Conservation (phyloP, 2,329 filamentous ascomycete species). For the Podosphaera xanthii region DNA sequence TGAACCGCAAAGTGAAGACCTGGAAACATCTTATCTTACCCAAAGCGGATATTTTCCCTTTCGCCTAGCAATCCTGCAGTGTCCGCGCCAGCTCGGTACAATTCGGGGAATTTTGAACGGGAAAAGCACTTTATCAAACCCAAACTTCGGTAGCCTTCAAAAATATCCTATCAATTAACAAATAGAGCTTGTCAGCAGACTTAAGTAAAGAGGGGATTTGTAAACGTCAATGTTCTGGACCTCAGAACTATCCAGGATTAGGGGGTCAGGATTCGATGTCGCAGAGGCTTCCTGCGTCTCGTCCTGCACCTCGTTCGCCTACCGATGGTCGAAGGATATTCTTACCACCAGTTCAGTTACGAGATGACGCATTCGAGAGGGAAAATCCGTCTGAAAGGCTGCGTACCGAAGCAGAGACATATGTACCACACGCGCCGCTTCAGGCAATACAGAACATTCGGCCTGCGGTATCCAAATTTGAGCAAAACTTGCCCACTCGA, state of each 20-base stretch:
- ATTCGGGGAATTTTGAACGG: too few relatives aligned
- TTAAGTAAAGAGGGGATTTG: constrained; percentile 15
- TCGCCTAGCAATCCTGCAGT: too few relatives aligned
- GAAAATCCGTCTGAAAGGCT: constrained; percentile 11
- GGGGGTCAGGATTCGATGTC: constrained; percentile 42
- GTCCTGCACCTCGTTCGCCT: constrained; percentile 26
- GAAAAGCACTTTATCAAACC: too few relatives aligned
- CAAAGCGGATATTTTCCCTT: too few relatives aligned
- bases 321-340: constrained; percentile 15
- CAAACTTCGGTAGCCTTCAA: too few relatives aligned
- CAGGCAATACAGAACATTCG: constrained; percentile 9
- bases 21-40: too few relatives aligned
- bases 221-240: constrained; percentile 33
- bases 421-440: constrained; percentile 8
- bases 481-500: background rate
- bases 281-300: constrained; percentile 34
- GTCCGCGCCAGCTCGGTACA: too few relatives aligned
- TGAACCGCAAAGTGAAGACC: too few relatives aligned
- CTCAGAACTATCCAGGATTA: constrained; percentile 26
- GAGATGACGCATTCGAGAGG: constrained; percentile 14
- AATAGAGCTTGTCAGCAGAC: constrained; percentile 12
- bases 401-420: constrained; percentile 8
- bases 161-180: too few relatives aligned
- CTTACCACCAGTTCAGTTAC: constrained; percentile 15
- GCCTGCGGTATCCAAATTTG: constrained; percentile 3